Evolutionary conservation across 1,284 basidiomycete genomes (phyloP), one percentile per base, ranked within the genome.

Genomic region (Cutaneotrichosporon sp.): DNA sequence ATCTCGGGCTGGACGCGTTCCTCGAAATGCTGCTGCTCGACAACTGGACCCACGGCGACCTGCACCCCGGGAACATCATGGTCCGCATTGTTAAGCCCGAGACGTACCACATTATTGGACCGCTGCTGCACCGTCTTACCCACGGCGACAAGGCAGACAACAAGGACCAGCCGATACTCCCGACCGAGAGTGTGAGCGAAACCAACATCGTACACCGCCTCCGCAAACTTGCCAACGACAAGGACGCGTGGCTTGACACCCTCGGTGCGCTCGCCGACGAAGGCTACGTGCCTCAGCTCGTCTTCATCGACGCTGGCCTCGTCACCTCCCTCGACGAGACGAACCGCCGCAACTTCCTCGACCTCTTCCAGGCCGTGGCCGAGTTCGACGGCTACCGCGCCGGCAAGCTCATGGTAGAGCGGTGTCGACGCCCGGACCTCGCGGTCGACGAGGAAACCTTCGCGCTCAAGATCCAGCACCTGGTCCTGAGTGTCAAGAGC

Each of bases 21-120:
- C 72, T 99, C 69, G 91, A 97, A 76, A 99, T 99, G 94, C 82
- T 99, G 20, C 79, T 99, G 1, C 79, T 98, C 42, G 94, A 99
- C 76, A 98, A 99, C 74, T 99, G 97, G 75, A 92, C 94, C 2
- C 94, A 98, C 71, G 85, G 93, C 3, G 94, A 96, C 72, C 80
- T 96, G 24, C 75, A 76, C 52, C 75, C 75, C 0, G 94, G 94
- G 26, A 97, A 97, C 73, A 94, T 97, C 74, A 91, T 97, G 87
- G 85, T 97, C 77, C 94, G 93, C 71, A 96, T 97, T 75, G 86
- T 85, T 70, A 87, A 87, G 68, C 88, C 88, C 0, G 79, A 82
- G 8, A 80, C 83, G 1, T 84, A 83, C 2, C 75, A 79, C 45
- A 79, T 81, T 57, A 74, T 89, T 43, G 52, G 53, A 4, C 62